Evolutionary conservation across 1,284 basidiomycete genomes (phyloP).

Genomic region (Ustilago curta): DNA sequence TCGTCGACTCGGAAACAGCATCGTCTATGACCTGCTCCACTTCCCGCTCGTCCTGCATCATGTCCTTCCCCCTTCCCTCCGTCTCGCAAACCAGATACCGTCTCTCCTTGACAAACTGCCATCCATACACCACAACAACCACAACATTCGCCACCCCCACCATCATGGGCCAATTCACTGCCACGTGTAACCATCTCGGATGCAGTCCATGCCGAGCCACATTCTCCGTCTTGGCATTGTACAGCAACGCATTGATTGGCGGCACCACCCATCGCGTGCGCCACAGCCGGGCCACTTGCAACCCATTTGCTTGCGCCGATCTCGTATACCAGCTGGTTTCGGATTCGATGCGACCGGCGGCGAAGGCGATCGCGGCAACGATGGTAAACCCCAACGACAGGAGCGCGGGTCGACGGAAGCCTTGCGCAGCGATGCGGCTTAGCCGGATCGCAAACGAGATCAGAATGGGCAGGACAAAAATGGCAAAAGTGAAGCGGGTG

Average conservation of each 20-base stretch:
- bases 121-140: constrained; percentile 12
- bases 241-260: constrained; percentile 67
- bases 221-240: constrained; percentile 65
- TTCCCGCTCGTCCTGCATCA: no score
- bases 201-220: constrained; percentile 68
- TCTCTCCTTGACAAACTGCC: not conserved
- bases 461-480: constrained; percentile 57
- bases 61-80: constrained; percentile 2
- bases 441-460: constrained; percentile 1
- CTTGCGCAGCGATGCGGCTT: not conserved
- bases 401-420: not conserved
- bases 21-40: constrained; percentile 5
- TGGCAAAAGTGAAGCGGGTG: constrained; percentile 64
- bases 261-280: constrained; percentile 35
- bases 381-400: constrained; percentile 8
- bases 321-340: constrained; percentile 22
- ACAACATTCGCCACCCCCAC: constrained; percentile 49
- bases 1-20: not conserved
- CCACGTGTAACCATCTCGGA: constrained; percentile 65
- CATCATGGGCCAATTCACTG: constrained; percentile 68
- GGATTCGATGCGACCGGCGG: not conserved
- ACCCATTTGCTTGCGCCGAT: not conserved
- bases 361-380: not conserved
- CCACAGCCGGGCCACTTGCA: constrained; percentile 5
- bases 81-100: not conserved